Percentiles rank a stretch among this genome's conserved stretches.
These are phyloP conservation scores for Kwoniella sp. DNA, from an alignment of 768 basidiomycete genomes.

Conservation along the genomic window DNA sequence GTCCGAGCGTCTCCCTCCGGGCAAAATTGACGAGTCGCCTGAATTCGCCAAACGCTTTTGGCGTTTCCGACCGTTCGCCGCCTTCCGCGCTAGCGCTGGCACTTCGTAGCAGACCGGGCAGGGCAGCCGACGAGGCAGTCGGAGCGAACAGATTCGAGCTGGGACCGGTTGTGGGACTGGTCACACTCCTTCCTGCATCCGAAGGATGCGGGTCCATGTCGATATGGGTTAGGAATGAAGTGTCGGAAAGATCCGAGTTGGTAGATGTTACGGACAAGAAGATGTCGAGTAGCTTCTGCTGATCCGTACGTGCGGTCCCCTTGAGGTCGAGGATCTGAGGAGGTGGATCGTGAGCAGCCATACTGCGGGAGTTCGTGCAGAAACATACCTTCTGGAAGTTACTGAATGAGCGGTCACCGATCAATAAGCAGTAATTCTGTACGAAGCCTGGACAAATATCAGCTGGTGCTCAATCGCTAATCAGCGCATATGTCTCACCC, in stretches of 20 bases:
- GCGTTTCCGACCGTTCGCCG: conserved; percentile 55
- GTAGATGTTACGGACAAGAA: conserved; percentile 92
- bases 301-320: conserved; percentile 77
- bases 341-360: not conserved
- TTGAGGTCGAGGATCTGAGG: conserved; percentile 88
- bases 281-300: conserved; percentile 83
- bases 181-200: conserved; percentile 19
- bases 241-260: conserved; percentile 76
- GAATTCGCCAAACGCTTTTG: conserved; percentile 84
- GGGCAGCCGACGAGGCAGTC: conserved; percentile 51
- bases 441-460: conserved; percentile 61
- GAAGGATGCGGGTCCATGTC: conserved; percentile 78
- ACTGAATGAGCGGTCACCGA: conserved; percentile 88
- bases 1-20: conserved; percentile 57
- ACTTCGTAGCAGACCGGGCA: conserved; percentile 53
- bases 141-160: conserved; percentile 62
- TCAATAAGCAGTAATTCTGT: conserved; percentile 86
- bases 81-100: conserved; percentile 55
- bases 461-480: not conserved
- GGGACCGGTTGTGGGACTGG: conserved; percentile 30
- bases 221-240: conserved; percentile 85
- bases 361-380: not conserved
- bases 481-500: conserved; percentile 43
- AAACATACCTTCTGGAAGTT: conserved; percentile 90
- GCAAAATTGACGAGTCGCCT: conserved; percentile 85